Base-by-base conservation (phyloP, 768 basidiomycete species). In the Xerocomellus chrysenteron region DNA sequence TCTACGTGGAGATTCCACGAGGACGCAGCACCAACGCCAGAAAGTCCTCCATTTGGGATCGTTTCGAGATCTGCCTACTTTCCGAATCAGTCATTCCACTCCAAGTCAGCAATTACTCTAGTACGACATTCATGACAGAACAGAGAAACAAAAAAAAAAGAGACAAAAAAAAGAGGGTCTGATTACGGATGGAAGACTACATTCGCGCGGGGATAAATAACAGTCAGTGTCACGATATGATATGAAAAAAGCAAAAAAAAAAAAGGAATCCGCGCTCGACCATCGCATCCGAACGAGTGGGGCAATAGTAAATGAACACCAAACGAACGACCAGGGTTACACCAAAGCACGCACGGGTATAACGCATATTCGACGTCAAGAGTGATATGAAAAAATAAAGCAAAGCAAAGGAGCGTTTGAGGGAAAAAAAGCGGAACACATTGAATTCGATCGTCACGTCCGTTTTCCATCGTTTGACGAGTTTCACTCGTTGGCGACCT, bases 401-500 rank as follows among this genome's bases (percentile, higher is more conserved):
- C 30, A 39, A 19, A 40, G 28, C 16, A 4, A 46, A 52, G 33
- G 42, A 52, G 42, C 16, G 42, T 35, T 24, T 21, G 41, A 21
- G 41, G 41, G 4, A 4, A 17, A 13, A n/a, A 17, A 45, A 17
- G 41, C 41, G 37, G 17, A 17, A 21, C 3, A 21, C 4, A 24
- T 26, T 19, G 30, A 44, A 19, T 44, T 36, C 17, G 44, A 13
- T 48, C 47, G 17, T 54, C 39, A 26, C 7, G 48, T 55, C 33
- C 40, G 54, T 60, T 48, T 42, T 58, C 47, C 21, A 49, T 33
- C 17, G 11, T 35, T 8, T 21, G 8, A 32, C 9, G 9, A 13
- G 26, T 35, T 47, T 55, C 54, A 64, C 33, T 62, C 64, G 40
- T 64, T 64, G 48, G 63, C 64, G 24, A 64, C 63, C 63, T 64